A percentile compares a stretch with the other conserved stretches of the same genome.
These are phyloP conservation scores for Trichoderma harzianum DNA, from an alignment of 2,329 filamentous ascomycete genomes.

Conservation along the genomic window DNA sequence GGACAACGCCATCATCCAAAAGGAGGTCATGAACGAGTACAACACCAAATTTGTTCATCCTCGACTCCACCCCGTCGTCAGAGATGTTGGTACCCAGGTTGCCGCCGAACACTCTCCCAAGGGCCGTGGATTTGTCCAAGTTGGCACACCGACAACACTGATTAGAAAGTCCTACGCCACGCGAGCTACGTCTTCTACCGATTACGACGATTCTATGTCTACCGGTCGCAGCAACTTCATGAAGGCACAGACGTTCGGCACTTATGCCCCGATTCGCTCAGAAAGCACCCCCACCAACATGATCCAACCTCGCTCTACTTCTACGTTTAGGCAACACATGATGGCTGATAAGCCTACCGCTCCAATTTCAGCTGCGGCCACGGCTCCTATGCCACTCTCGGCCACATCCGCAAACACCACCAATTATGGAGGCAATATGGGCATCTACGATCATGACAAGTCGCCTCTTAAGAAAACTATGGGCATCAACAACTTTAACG, in stretches of 20 bases:
- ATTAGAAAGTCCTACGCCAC: constrained; percentile 76
- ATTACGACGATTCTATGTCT: constrained; percentile 54
- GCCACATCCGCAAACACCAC: constrained; percentile 25
- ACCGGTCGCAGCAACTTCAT: constrained; percentile 35
- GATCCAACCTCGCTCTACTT: constrained; percentile 29
- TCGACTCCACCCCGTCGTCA: constrained; percentile 73
- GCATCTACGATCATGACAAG: constrained; percentile 73
- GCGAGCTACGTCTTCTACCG: constrained; percentile 76
- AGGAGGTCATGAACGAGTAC: constrained; percentile 92
- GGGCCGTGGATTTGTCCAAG: constrained; percentile 43
- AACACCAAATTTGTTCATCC: constrained; percentile 95
- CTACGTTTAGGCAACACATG: constrained; percentile 35
- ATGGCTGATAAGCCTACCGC: constrained; percentile 30
- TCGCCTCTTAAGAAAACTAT: constrained; percentile 79
- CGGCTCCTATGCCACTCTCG: constrained; percentile 19
- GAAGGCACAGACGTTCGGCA: constrained; percentile 44
- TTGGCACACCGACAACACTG: constrained; percentile 55
- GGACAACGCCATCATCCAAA: constrained; percentile 79
- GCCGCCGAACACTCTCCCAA: constrained; percentile 46
- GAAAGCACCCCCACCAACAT: constrained; percentile 35
- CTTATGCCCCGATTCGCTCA: constrained; percentile 29
- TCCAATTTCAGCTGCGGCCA: constrained; percentile 15
- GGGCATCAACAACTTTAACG: constrained; percentile 57
- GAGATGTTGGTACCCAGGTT: constrained; percentile 77
- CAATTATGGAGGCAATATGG: constrained; percentile 68